Base-by-base conservation (phyloP, 1,284 basidiomycete genomes). In the Cryptococcus sp. region DNA sequence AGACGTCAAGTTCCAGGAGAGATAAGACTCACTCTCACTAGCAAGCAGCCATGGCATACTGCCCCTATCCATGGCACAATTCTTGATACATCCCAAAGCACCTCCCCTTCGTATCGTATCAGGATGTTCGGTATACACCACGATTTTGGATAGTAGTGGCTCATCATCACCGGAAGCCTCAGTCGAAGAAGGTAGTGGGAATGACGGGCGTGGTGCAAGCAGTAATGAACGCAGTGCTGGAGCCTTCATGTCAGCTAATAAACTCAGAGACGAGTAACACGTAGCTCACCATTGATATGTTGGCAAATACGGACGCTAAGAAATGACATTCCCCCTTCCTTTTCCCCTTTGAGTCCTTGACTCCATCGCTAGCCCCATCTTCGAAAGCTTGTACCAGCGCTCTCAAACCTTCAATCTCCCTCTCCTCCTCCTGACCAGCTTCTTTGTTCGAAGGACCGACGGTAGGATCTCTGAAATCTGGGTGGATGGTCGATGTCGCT, bases 271-370 rank as follows among this genome's bases (percentile, higher is more conserved):
- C 18, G 23, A 41, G 37, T 7, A 40, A 14, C 4, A 21, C 4
- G 37, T n/a, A 2, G 77, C 82, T 61, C 65, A 91, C 91, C 63
- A 83, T 82, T 41, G 83, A 87, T 48, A 94, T 74, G 70, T 97
- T 96, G 14, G 91, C 91, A 69, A 96, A 93, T 3, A 94, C 91
- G 54, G 85, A 90, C 0, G 91, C 84, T 16, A 96, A 78, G 74
- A 96, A 97, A 74, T 96, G 86, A 31, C 93, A 79, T 53, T 85
- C 80, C 36, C 82, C 87, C 74, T 89, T 91, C 41, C 87, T 53
- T 53, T 72, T 72, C 11, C 67, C 69, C 53, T 72, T 70, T 73
- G 62, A 77, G 66, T 70, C 83, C 34, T 73, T 74, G 1, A 79
- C 76, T 13, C 79, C 79, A 7, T 80, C 78, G 0, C 80, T 75